phyloP scores from a whole-genome alignment of 202 grass and related monocot genomes.

The Sporobolus alterniflorus region DNA sequence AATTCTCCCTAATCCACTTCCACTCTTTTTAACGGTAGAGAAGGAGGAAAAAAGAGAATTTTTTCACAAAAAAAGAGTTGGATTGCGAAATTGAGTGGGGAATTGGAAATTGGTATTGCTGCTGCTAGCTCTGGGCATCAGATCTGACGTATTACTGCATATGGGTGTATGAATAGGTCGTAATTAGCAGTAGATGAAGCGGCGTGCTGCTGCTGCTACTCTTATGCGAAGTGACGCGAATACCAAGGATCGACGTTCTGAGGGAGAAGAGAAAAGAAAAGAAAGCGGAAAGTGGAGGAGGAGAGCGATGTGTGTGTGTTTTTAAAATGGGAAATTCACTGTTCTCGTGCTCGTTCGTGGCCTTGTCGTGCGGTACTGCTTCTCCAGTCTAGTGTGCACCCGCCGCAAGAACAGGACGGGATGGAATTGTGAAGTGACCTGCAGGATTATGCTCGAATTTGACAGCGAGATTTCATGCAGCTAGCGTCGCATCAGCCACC shows the following conservation, averaged over 20 bases:
- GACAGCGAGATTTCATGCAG: constrained; percentile 32
- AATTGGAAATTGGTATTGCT: constrained; percentile 33
- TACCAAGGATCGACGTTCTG: background rate
- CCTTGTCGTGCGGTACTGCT: background rate
- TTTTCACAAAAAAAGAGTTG: too few relatives aligned
- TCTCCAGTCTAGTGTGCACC: background rate
- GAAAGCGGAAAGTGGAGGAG: constrained; percentile 2
- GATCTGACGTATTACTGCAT: too few relatives aligned
- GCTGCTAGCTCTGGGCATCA: background rate
- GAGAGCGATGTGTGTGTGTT: constrained; percentile 62
- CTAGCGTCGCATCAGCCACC: background rate
- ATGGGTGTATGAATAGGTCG: too few relatives aligned
- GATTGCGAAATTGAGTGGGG: too few relatives aligned
- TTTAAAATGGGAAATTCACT: constrained; percentile 49
- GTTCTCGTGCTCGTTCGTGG: constrained; percentile 26
- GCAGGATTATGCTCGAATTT: constrained; percentile 10
- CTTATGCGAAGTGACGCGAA: constrained; percentile 13
- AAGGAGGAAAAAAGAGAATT: background rate
- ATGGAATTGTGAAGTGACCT: background rate
- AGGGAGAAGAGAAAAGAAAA: background rate
- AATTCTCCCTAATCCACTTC: background rate
- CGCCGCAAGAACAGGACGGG: background rate
- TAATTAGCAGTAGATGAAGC: too few relatives aligned
- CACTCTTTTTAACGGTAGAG: background rate
- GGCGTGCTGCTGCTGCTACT: too few relatives aligned